Evolutionary conservation across 805 yeast species (phyloP), one percentile per base, ranked within the genome.

Genomic region (Starmerella vaccinii): DNA sequence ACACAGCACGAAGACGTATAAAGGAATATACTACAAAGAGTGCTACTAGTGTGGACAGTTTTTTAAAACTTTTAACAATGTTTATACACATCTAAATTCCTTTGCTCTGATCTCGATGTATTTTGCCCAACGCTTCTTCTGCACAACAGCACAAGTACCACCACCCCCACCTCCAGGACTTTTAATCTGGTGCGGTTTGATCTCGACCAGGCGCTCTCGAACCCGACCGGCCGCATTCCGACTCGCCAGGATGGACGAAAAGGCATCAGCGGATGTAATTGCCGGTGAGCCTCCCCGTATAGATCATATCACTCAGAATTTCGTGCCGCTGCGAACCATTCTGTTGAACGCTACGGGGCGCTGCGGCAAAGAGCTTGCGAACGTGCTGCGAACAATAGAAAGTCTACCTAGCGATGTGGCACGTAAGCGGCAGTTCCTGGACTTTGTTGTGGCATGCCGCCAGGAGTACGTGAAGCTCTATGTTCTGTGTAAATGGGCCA

Each of bases 401-500:
- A 65, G 74, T 16, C 61, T 74, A 3, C 79, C 77, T 18, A 67
- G 75, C 13, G 89, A 85, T 55, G 70, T 74, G 19, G 68, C 70
- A 4, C 79, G 84, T 56, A 90, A 90, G 68, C 76, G 78, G 54
- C 73, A 74, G 47, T 76, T 92, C 49, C 67, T 92, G 35, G 78
- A 81, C 30, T 67, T 83, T 50, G 71, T 92, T 21, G 82, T 90
- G 2, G 71, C 73, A 32, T 68, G 89, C 27, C 75, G 97, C 51
- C 88, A 86, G 61, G 92, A 89, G 60, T 87, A 82, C 62, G 77
- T 89, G 53, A 80, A 90, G 64, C 65, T 89, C 2, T 88, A 86
- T 59, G 95, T 95, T 2, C 68, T 92, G 35, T 77, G 83, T 47
- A 89, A 90, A 66, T 92, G 99, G 99, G 77, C 88, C 3, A 75